Evolutionary conservation across 805 yeast species (phyloP).

Genomic region (Barnettozyma californica): DNA sequence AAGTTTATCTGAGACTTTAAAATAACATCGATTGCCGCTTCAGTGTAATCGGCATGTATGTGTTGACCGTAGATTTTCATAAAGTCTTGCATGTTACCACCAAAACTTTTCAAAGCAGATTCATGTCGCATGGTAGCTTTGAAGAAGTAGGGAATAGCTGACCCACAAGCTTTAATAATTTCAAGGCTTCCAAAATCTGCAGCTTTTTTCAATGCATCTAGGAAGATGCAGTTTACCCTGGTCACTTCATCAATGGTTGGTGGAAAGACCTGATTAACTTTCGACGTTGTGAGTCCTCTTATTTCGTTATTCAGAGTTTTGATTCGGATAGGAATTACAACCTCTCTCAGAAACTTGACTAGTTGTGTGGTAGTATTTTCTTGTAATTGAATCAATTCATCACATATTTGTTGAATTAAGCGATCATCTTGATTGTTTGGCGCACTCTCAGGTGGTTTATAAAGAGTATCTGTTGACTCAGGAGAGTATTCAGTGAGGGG

Average conservation of each 20-base stretch:
- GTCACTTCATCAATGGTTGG: slow-evolving; percentile 95
- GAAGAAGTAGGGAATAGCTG: slow-evolving; percentile 83
- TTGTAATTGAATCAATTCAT: slow-evolving; percentile 67
- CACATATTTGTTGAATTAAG: slow-evolving; percentile 49
- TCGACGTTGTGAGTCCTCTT: slow-evolving; percentile 50
- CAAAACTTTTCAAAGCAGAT: slow-evolving; percentile 75
- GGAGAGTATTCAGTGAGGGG: slow-evolving; percentile 91
- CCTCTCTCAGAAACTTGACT: slow-evolving; percentile 71
- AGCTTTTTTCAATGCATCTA: slow-evolving; percentile 69
- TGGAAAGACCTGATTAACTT: slow-evolving; percentile 77
- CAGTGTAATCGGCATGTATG: slow-evolving; percentile 34
- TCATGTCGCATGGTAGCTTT: slow-evolving; percentile 92
- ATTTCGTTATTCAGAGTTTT: slow-evolving; percentile 54
- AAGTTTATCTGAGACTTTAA: slow-evolving; percentile 69
- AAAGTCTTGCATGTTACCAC: slow-evolving; percentile 39
- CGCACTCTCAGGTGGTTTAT: slow-evolving; percentile 49
- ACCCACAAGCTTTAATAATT: slow-evolving; percentile 72
- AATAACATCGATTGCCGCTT: slow-evolving; percentile 51
- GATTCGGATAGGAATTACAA: slow-evolving; percentile 73
- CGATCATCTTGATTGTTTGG: slow-evolving; percentile 25
- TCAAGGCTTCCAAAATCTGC: slow-evolving; percentile 67
- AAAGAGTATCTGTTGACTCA: slow-evolving; percentile 70
- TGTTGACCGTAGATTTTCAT: slow-evolving; percentile 30
- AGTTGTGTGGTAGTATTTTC: slow-evolving; percentile 62
- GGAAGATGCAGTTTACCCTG: slow-evolving; percentile 78